These are phyloP conservation scores for Monosporascus sp. DNA, from an alignment of 2,329 filamentous ascomycete genomes.

Conservation along the genomic window DNA sequence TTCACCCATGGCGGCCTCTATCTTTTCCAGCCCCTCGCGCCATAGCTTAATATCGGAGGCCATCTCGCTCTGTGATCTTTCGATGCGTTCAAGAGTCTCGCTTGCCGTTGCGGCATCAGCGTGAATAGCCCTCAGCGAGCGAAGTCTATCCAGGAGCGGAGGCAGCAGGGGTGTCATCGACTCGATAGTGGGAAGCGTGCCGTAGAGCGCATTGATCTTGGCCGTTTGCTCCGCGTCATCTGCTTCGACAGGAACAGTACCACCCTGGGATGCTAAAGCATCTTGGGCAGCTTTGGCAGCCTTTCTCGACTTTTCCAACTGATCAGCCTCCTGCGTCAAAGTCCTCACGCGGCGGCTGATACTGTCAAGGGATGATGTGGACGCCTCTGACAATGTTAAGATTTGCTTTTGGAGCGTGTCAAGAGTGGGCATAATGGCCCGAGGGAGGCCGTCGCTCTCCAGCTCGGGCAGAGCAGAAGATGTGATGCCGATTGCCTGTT, in stretches of 20 bases:
- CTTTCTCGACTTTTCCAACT: slow-evolving; percentile 59
- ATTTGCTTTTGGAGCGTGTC: slow-evolving; percentile 78
- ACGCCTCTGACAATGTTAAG: slow-evolving; percentile 66
- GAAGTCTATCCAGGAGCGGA: slow-evolving; percentile 75
- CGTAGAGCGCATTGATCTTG: slow-evolving; percentile 89
- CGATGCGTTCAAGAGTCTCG: slow-evolving; percentile 70
- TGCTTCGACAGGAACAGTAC: slow-evolving; percentile 31
- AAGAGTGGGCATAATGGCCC: slow-evolving; percentile 76
- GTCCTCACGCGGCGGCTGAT: slow-evolving; percentile 65
- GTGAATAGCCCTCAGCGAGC: slow-evolving; percentile 79
- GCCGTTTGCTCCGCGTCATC: slow-evolving; percentile 66
- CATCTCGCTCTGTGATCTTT: slow-evolving; percentile 77
- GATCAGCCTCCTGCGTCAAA: slow-evolving; percentile 68
- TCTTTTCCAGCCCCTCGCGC: slow-evolving; percentile 72
- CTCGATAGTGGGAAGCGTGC: slow-evolving; percentile 83
- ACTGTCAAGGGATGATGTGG: slow-evolving; percentile 66
- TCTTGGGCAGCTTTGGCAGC: slow-evolving; percentile 59
- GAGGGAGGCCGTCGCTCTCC: slow-evolving; percentile 49
- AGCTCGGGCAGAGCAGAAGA: slow-evolving; percentile 61
- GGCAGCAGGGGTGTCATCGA: slow-evolving; percentile 79
- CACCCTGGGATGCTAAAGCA: slow-evolving; percentile 45
- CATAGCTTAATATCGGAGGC: slow-evolving; percentile 78
- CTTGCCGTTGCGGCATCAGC: slow-evolving; percentile 79
- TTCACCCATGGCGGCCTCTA: slow-evolving; percentile 69
- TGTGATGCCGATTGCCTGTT: slow-evolving; percentile 75